phyloP scores from a whole-genome alignment of 495 filamentous ascomycete species.

The Penicillium mononematosum region DNA sequence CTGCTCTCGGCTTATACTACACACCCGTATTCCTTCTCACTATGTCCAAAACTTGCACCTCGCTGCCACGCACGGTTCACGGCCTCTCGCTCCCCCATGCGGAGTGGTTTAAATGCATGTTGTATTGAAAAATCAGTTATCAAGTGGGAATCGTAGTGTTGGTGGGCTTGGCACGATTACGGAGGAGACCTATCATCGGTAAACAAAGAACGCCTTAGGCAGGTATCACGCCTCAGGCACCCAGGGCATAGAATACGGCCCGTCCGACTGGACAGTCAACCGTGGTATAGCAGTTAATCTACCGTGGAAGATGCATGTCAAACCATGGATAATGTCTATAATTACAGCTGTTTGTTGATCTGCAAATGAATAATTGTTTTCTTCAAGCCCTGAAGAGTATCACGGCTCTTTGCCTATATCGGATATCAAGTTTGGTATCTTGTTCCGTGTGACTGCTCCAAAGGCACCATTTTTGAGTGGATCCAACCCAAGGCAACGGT shows the following conservation, averaged over 20 bases:
- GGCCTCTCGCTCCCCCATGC: too few species aligned
- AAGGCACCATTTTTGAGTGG: conserved; percentile 7
- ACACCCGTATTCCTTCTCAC: too few species aligned
- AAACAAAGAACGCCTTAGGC: conserved; percentile 1
- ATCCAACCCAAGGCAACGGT: background rate
- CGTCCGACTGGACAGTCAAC: background rate
- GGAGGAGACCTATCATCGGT: background rate
- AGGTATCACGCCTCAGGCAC: background rate
- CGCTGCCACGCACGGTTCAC: too few species aligned
- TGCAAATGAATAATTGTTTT: background rate
- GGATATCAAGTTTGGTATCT: background rate
- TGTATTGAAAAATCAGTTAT: too few species aligned
- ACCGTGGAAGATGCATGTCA: conserved; percentile 6
- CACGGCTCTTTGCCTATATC: background rate
- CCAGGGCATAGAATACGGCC: background rate
- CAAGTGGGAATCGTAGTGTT: too few species aligned
- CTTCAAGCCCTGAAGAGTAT: background rate
- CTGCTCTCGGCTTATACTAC: too few species aligned
- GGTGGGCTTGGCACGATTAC: too few species aligned
- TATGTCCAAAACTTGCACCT: too few species aligned
- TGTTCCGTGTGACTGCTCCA: conserved; percentile 15
- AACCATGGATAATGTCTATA: conserved; percentile 20
- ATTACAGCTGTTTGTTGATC: conserved; percentile 25
- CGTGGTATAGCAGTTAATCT: background rate
- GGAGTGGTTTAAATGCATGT: too few species aligned